Base-by-base conservation (phyloP, 441 rosid species). In the Populus hybrid region DNA sequence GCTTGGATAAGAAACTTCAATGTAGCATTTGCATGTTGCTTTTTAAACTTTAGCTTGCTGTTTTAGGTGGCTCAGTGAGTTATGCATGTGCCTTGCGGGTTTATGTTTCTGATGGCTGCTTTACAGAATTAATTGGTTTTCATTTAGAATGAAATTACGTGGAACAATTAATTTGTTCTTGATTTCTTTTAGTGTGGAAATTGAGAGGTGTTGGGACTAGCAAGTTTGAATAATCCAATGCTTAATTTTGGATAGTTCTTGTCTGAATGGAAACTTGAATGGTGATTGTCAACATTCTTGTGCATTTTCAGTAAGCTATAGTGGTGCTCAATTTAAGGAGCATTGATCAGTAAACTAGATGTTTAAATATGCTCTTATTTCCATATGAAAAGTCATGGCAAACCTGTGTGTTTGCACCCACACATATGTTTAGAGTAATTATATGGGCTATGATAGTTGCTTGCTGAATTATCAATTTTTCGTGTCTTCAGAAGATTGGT, bases 401-500 rank as follows among this genome's bases (percentile, higher is more conserved):
- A 1, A 9, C 70, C 1, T 61, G 65, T 72, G 36, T 32, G 11
- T 72, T 8, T 57, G 38, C 63, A 35, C 9, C 38, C 24, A 30
- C 23, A 16, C 9, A 7, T 26, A 40, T 21, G 72, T 14, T 69
- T 35, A 50, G 59, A 50, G 59, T 1, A 50, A 50, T 16, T 50
- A 6, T 67, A 50, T 7, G 34, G 26, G 21, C 3, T 24, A 10
- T 38, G 23, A 26, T 57, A n/a, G 42, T 69, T 38, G 35, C 38
- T 71, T 36, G 65, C 67, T 18, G 5, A 23, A 32, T 23, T 26
- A 72, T 77, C 40, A 19, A 4, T n/a, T 8, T 35, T 23, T 68
- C 65, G 11, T 77, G 76, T 40, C 67, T 74, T 77, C 76, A 76
- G 80, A 85, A 76, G 78, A 57, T 6, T 66, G 79, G 68, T 35